Conservation (phyloP, 139 green algal genomes). For the Diplosphaera chodatii region DNA sequence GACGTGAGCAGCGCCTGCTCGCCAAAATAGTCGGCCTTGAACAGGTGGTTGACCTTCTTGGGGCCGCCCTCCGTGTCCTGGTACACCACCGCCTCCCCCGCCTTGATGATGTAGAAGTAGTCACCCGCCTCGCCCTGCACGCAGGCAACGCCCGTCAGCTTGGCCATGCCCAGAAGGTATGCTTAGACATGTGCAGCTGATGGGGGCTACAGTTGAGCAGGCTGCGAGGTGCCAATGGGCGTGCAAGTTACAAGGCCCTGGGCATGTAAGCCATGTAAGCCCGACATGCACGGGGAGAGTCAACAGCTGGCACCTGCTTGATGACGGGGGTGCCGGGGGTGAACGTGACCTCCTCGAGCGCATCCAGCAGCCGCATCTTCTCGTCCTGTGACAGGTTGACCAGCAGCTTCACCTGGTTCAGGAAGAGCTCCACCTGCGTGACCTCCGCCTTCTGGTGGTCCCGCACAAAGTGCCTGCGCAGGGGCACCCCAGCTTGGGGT, state of each 20-base stretch:
- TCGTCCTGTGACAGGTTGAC: constrained; percentile 67
- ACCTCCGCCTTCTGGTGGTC: constrained; percentile 58
- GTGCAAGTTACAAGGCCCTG: too few species aligned
- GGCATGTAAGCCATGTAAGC: too few species aligned
- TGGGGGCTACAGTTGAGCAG: too few species aligned
- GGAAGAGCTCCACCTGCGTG: constrained; percentile 78
- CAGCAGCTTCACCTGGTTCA: constrained; percentile 86
- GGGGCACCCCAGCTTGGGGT: too few species aligned
- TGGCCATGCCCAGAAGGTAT: too few species aligned
- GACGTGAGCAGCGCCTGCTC: constrained; percentile 75
- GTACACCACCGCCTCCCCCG: constrained; percentile 85
- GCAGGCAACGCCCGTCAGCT: background rate
- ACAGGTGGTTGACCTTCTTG: constrained; percentile 86
- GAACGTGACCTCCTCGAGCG: constrained; percentile 64
- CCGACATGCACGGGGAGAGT: too few species aligned
- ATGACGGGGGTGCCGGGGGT: constrained; percentile 24
- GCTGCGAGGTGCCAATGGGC: too few species aligned
- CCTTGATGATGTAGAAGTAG: constrained; percentile 92
- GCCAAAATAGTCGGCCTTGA: constrained; percentile 89
- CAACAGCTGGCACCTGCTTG: constrained; percentile 23
- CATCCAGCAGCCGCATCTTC: constrained; percentile 70
- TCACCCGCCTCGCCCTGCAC: constrained; percentile 73
- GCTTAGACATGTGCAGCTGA: too few species aligned
- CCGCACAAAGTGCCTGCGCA: constrained; percentile 61
- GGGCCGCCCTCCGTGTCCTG: constrained; percentile 40